Percentiles rank a stretch among this genome's conserved stretches.
Conservation (phyloP, 140 eudicot genomes). For the Senecio squalidus region DNA sequence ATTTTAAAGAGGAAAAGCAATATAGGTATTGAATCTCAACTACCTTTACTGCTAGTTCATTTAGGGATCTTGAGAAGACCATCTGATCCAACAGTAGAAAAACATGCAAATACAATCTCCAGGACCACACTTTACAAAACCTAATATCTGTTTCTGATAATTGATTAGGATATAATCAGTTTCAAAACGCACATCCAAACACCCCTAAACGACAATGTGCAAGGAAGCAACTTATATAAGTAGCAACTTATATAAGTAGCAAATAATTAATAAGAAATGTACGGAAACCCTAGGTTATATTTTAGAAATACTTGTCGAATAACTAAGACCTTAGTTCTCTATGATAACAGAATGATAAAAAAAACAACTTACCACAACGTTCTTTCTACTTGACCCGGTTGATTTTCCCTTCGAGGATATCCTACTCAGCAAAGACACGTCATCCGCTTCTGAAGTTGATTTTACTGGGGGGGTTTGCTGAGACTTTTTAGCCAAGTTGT, state of each 20-base stretch:
- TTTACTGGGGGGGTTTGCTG: conserved; percentile 31
- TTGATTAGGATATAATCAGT: neutral
- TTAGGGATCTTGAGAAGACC: conserved; percentile 56
- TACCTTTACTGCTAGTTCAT: conserved; percentile 95
- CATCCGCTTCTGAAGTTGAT: conserved; percentile 55
- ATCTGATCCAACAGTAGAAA: neutral
- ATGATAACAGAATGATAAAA: conserved; percentile 5
- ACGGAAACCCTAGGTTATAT: neutral
- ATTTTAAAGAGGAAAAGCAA: neutral
- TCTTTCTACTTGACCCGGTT: conserved; percentile 38
- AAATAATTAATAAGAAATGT: neutral
- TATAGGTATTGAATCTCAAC: neutral
- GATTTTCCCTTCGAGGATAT: conserved; percentile 78
- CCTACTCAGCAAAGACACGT: conserved; percentile 70
- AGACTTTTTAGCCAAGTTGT: conserved; percentile 59
- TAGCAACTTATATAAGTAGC: neutral
- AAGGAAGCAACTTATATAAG: neutral
- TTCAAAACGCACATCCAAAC: neutral
- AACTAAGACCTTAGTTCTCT: neutral
- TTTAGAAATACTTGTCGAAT: neutral
- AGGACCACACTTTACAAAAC: too few species aligned
- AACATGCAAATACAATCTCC: too few species aligned
- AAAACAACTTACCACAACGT: conserved; percentile 47
- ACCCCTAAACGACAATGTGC: neutral
- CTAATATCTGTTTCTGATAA: too few species aligned